Percentiles rank a stretch among this genome's conserved stretches.
Conservation (phyloP, 345 rosid species). For the Angophora floribunda region DNA sequence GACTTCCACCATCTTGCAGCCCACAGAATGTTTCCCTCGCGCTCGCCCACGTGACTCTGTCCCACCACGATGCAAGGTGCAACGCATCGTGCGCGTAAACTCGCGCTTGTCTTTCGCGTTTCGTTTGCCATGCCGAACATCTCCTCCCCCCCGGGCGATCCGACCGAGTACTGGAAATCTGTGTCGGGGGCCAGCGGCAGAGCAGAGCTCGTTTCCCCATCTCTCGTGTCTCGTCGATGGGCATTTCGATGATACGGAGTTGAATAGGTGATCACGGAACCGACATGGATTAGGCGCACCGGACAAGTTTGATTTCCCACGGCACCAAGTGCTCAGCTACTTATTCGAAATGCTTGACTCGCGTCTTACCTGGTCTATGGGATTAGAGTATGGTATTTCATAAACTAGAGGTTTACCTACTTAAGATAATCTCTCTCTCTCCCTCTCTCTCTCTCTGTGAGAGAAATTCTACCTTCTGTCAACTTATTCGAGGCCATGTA, state of each 20-base stretch:
- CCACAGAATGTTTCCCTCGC: background rate
- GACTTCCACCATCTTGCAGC: background rate
- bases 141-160: background rate
- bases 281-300: rapidly evolving
- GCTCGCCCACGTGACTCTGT: background rate
- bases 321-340: background rate
- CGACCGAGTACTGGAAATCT: background rate
- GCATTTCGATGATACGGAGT: background rate
- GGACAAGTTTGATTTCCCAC: background rate
- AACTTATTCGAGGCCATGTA: background rate
- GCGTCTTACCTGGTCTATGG: background rate
- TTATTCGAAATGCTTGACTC: background rate
- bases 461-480: background rate
- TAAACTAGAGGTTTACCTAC: background rate
- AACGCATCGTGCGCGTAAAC: background rate
- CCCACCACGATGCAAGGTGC: background rate
- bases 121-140: background rate
- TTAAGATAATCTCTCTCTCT: background rate
- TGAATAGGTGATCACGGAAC: background rate
- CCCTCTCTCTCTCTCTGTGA: background rate
- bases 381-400: background rate
- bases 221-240: background rate
- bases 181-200: background rate
- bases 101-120: background rate
- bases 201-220: background rate